Base-by-base conservation (phyloP, 129 eudicot genomes). In the Dittrichia graveolens region DNA sequence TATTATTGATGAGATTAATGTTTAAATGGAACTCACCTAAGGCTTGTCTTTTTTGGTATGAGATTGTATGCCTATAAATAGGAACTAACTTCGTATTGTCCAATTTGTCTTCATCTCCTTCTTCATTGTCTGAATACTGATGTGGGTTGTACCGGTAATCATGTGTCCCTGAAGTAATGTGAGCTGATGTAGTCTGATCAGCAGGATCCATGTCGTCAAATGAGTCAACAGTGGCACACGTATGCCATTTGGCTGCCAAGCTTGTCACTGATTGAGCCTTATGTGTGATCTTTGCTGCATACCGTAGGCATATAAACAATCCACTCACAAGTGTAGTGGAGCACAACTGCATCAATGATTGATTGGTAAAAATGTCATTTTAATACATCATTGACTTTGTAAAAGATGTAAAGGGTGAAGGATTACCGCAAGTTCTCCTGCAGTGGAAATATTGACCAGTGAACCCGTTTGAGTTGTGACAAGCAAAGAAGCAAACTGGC, bases 211-310 rank as follows among this genome's bases (percentile, higher is more conserved):
- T 56, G 55, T 75, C 95, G 46, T 88, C 88, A 8, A 83, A 85
- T 3, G 88, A 74, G 75, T 74, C 83, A 42, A 88, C 73, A 2
- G 95, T 91, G 52, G 97, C 86, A 63, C 92, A 88, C 0, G 82
- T 88, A 53, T 91, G 96, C 96, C 97, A 91, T 66, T 88, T 91
- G 15, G 97, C 86, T 11, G 97, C 96, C n/a, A 91, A 85, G 13
- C 93, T 78, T 43, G 93, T 88, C 42, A 91, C 82, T 2, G 96
- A 71, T 34, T 86, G 96, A 16, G 96, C 97, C 56, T 80, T 84
- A 78, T 91, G 96, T 53, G 97, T 91, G 58, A 91, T 91, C 78
- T 84, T 91, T 12, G 97, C 95, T 12, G 97, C 96, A 43, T 87
- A 82, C 0, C 90, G 80, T 48, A 91, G 73, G 88, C 92, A 88